phyloP scores from a whole-genome alignment of 352 stramenopile species.

The Blastocystis sp. region DNA sequence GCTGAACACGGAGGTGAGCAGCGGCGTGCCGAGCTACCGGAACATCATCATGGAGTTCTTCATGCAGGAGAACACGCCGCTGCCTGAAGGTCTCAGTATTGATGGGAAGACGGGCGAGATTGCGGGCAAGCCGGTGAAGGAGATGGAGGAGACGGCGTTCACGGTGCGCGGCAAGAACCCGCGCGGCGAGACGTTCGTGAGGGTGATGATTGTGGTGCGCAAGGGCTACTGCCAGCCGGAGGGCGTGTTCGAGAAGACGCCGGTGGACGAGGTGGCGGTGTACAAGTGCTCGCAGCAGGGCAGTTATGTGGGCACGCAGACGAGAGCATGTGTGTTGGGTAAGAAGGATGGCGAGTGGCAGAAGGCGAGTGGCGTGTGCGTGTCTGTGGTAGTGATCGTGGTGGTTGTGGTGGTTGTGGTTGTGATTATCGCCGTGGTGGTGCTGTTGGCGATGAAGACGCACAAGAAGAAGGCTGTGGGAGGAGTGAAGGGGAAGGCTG shows the following conservation, averaged over 20 bases:
- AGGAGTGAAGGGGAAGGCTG: constrained; percentile 20
- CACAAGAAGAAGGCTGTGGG: constrained; percentile 1
- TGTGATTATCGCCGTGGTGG: not conserved
- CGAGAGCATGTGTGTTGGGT: constrained; percentile 17
- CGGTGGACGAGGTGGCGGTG: not conserved
- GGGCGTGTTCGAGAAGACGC: constrained; percentile 31
- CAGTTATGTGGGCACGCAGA: constrained; percentile 59
- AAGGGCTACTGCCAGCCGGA: constrained; percentile 3
- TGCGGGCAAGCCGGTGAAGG: not conserved
- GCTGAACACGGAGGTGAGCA: not conserved
- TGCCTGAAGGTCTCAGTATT: constrained; percentile 27
- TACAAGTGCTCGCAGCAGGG: constrained; percentile 54
- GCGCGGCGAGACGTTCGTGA: not conserved
- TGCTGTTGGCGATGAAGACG: not conserved
- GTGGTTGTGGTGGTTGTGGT: constrained; percentile 18
- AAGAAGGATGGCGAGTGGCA: constrained; percentile 52
- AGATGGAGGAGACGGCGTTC: not conserved
- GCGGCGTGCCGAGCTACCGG: not conserved
- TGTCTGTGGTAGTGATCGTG: constrained; percentile 35
- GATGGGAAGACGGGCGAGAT: constrained; percentile 15
- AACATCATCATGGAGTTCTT: constrained; percentile 41
- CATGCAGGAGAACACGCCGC: not conserved
- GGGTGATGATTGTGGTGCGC: constrained; percentile 5
- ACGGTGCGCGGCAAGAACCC: constrained; percentile 26
- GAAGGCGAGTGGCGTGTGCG: constrained; percentile 21